These are phyloP conservation scores for Xylariaceae sp. DNA, from an alignment of 2,329 filamentous ascomycete species.

Conservation along the genomic window DNA sequence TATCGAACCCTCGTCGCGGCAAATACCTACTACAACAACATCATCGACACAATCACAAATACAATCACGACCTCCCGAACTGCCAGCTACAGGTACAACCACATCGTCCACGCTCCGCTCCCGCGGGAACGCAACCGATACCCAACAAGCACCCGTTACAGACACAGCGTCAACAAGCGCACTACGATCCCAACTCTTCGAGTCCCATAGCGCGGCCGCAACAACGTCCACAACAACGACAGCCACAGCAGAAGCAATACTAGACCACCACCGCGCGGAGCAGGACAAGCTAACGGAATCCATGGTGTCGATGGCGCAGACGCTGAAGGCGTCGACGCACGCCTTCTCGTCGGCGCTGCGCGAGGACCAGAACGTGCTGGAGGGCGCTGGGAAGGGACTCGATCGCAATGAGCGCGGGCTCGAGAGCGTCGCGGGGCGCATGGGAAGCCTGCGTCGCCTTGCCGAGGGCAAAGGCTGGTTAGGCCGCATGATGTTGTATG, in stretches of 20 bases:
- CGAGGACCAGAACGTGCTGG: slow-evolving; percentile 72
- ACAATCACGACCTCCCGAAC: slow-evolving; percentile 16
- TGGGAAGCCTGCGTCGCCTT: slow-evolving; percentile 80
- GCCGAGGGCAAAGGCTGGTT: slow-evolving; percentile 89
- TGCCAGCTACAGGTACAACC: slow-evolving; percentile 7
- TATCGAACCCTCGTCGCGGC: not conserved
- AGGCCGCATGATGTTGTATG: slow-evolving; percentile 84
- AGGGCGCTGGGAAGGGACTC: slow-evolving; percentile 74
- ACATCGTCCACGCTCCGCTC: slow-evolving; percentile 46
- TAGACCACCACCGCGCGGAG: slow-evolving; percentile 79
- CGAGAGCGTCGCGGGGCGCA: slow-evolving; percentile 75
- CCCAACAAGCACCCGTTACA: slow-evolving; percentile 13
- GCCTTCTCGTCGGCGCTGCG: slow-evolving; percentile 76
- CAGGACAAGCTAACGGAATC: slow-evolving; percentile 84
- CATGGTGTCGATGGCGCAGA: slow-evolving; percentile 79
- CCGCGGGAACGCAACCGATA: slow-evolving; percentile 28
- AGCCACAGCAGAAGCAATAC: slow-evolving; percentile 70
- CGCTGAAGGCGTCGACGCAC: slow-evolving; percentile 77
- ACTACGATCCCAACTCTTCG: slow-evolving; percentile 55
- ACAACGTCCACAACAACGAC: slow-evolving; percentile 46
- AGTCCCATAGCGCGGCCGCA: slow-evolving; percentile 41
- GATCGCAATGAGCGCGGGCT: slow-evolving; percentile 79
- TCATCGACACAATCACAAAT: slow-evolving; percentile 10
- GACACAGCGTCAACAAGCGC: slow-evolving; percentile 31
- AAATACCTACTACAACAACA: slow-evolving; percentile 13